Conservation (phyloP, 495 filamentous ascomycete species). For the Beverwykella pulmonaria region DNA sequence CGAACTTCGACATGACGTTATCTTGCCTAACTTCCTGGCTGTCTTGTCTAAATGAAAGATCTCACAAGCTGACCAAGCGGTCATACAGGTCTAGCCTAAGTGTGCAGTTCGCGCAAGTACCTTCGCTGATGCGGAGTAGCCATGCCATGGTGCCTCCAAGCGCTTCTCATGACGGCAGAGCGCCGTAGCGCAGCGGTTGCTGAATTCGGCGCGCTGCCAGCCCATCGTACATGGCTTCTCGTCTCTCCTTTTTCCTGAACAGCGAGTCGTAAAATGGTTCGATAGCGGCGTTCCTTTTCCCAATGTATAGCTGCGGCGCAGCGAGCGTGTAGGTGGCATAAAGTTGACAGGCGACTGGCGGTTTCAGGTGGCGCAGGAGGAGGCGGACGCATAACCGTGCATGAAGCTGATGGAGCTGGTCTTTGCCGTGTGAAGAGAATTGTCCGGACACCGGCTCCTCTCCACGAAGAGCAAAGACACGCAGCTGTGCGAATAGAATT, state of each 20-base stretch:
- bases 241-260: not conserved
- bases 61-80: not conserved
- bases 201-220: not conserved
- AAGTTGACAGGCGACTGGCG: not conserved
- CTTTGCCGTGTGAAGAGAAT: not conserved
- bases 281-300: not conserved
- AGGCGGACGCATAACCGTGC: slow-evolving; percentile 2
- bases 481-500: not conserved
- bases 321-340: not conserved
- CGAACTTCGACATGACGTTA: not conserved
- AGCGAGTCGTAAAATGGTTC: not conserved
- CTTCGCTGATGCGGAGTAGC: not conserved
- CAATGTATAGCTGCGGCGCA: not conserved
- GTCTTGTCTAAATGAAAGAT: not conserved
- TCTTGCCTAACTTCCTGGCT: not conserved
- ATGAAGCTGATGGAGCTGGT: not conserved
- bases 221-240: not conserved
- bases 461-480: not conserved
- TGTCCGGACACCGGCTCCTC: not conserved
- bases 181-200: not conserved
- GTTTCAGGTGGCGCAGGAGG: slow-evolving; percentile 14
- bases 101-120: not conserved
- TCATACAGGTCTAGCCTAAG: not conserved
- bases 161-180: not conserved
- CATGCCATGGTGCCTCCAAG: not conserved